Base-by-base conservation (phyloP, 768 basidiomycete genomes). In the Hysterangium stoloniferum region DNA sequence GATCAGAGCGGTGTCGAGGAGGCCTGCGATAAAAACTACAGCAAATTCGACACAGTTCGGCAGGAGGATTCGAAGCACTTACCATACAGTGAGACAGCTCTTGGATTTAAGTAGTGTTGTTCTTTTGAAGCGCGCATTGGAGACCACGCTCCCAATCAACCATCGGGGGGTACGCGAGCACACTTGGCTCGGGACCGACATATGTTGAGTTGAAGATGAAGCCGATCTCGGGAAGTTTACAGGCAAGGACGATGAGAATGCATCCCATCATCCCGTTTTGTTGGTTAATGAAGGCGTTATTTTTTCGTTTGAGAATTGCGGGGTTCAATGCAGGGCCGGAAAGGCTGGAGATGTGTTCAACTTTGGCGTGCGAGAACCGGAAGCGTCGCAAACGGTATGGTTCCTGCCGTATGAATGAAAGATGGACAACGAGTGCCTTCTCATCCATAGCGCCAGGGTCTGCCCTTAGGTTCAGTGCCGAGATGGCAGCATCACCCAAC, bases 401-500 rank as follows among this genome's bases (percentile, higher is more conserved):
- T 37, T 41, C 25, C 29, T 35, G 12, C 17, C 31, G 22, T 8
- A 42, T 4, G 22, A 41, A 51, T 12, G 37, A 29, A 1, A 51
- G 2, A 17, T 42, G 40, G 8, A 51, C 31, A 8, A 51, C 49
- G 19, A 51, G 28, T 22, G 37, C 49, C 1, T 24, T 11, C 13
- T 22, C 22, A 3, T 42, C 40, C 29, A 51, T 40, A 1, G 29
- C 17, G 13, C 38, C 17, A 20, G 41, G 7, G 41, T 51, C 40
- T 5, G 37, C 29, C 17, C 33, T 37, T 4, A 51, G 13, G 32
- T 51, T 34, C 25, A 51, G 20, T 12, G 49, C 49, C 6, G 49
- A 31, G 27, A 51, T 51, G 13, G 49, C 49, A 1, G 49, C 49
- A 20, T 51, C 49, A 20, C 49, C 49, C 7, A 51, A 29, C 49